These are phyloP conservation scores for Chaetomiaceae sp. DNA, from an alignment of 2,329 filamentous ascomycete genomes.

Conservation along the genomic window DNA sequence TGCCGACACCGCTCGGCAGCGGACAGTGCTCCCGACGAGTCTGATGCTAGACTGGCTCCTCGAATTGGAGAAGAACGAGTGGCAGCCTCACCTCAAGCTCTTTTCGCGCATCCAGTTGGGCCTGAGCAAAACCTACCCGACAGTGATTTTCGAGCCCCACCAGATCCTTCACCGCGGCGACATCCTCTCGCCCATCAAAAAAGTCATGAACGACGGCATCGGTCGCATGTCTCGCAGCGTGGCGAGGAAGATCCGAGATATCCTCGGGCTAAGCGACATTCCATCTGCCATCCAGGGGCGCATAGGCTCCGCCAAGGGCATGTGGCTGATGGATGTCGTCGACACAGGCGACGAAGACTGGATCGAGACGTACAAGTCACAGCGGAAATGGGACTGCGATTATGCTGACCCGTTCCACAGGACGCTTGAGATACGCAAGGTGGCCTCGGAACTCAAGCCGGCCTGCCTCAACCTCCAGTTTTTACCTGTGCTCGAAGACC, in stretches of 20 bases:
- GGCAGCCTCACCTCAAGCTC: slow-evolving; percentile 49
- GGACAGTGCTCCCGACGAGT: slow-evolving; percentile 35
- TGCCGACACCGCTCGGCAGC: slow-evolving; percentile 20
- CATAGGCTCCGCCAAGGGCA: slow-evolving; percentile 68
- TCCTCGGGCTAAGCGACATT: slow-evolving; percentile 46
- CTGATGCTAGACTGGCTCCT: slow-evolving; percentile 51
- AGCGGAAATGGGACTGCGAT: slow-evolving; percentile 61
- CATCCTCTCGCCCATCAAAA: slow-evolving; percentile 35
- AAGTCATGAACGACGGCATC: slow-evolving; percentile 64
- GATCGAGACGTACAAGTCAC: slow-evolving; percentile 64
- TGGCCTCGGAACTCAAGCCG: slow-evolving; percentile 42
- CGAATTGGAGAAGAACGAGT: slow-evolving; percentile 39
- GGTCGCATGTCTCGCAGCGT: slow-evolving; percentile 58
- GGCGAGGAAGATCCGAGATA: slow-evolving; percentile 46
- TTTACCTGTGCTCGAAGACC: slow-evolving; percentile 61
- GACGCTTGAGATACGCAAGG: slow-evolving; percentile 60
- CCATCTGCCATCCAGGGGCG: slow-evolving; percentile 66
- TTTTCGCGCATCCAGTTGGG: slow-evolving; percentile 55
- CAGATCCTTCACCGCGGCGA: slow-evolving; percentile 42
- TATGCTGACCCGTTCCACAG: slow-evolving; percentile 46
- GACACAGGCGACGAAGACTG: slow-evolving; percentile 47
- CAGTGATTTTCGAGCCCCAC: slow-evolving; percentile 39
- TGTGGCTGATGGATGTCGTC: slow-evolving; percentile 61
- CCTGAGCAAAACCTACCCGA: slow-evolving; percentile 47
- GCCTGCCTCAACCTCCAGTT: slow-evolving; percentile 63